Percentiles rank a stretch among this genome's conserved stretches.
Conservation (phyloP, 306 rosid genomes). For the Quercus alba region DNA sequence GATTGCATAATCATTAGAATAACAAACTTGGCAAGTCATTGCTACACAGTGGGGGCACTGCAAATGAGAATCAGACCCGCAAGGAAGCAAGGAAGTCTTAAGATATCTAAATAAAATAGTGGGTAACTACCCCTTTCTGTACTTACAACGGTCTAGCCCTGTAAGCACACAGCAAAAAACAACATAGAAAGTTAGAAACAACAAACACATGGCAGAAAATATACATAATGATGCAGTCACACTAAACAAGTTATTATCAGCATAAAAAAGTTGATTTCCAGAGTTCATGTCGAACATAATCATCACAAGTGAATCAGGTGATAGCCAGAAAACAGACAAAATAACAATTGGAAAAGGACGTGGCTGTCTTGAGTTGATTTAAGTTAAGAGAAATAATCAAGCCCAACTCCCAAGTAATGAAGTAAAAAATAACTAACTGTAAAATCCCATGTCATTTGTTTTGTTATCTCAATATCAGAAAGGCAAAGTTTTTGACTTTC, state of each 20-base stretch:
- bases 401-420: too few species aligned
- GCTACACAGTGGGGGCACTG: background rate
- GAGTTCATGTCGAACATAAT: background rate
- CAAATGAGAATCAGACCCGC: background rate
- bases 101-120: too few species aligned
- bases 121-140: too few species aligned
- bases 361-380: background rate
- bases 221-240: too few species aligned
- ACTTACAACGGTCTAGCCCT: too few species aligned
- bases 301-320: background rate
- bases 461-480: too few species aligned
- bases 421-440: too few species aligned
- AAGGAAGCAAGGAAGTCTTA: background rate
- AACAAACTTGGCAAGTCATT: background rate
- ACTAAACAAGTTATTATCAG: too few species aligned
- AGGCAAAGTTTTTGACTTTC: too few species aligned
- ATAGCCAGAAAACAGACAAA: background rate
- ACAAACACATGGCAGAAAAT: too few species aligned
- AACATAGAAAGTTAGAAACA: too few species aligned
- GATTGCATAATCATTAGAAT: background rate
- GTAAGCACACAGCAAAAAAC: background rate
- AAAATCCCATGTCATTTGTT: too few species aligned
- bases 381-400: background rate
- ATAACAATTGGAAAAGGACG: background rate
- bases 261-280: background rate